Evolutionary conservation across 208 protist genomes (phyloP), one percentile per base, ranked within the genome.

Genomic region (Borovskyia barvae): DNA sequence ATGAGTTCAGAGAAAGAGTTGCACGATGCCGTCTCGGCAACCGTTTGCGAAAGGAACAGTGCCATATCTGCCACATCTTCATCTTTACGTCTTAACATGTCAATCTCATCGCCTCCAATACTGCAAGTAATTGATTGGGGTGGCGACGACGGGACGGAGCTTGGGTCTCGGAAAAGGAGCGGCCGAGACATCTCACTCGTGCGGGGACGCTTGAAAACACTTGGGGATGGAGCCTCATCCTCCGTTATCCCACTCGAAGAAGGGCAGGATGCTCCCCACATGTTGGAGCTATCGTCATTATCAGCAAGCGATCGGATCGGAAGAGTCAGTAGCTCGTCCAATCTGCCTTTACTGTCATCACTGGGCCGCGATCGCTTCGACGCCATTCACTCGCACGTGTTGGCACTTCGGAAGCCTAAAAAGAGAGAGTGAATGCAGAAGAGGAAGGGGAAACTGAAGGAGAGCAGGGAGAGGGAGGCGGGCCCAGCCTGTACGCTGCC

Each of bases 31-130:
- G 69, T 52, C 12, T 71, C 52, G 2, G 37, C 56, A 1, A 83
- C 60, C 1, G 80, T 50, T 9, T 66, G 53, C 14, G 69, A 66
- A 12, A 90, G 68, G 64, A 92, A 94, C 9, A 88, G 36, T 11
- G 60, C 82, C 78, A 92, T 87, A 50, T 94, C 88, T 1, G 80
- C 77, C 35, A 77, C 25, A 14, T 83, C 77, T 30, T 94, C 88
- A 17, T 94, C 82, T 22, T 77, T 73, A 12, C 80, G 73, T n/a
- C 65, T 69, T 25, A 94, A 73, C 32, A 90, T 56, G 50, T 60
- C 71, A 9, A 94, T 63, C 41, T 92, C 80, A 9, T 75, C 71
- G 17, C 66, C 76, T 56, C 84, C 70, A 12, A 80, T 40, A 36
- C 66, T 70, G 36, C 66, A 50, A 5, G 7, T 2, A n/a, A 29